phyloP scores from a whole-genome alignment of 768 basidiomycete genomes.

The Lactarius psammicola region DNA sequence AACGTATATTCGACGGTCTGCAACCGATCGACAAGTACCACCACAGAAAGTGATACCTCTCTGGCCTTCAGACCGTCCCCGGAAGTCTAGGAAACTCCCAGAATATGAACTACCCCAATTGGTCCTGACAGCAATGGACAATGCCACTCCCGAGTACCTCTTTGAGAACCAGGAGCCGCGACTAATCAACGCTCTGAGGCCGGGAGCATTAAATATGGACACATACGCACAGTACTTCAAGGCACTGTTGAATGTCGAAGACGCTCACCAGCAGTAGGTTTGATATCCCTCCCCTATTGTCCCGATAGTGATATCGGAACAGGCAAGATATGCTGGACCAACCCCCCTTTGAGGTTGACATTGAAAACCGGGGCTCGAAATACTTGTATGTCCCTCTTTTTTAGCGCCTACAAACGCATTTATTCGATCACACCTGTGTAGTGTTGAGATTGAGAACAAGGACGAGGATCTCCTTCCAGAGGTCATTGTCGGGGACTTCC shows the following conservation, averaged over 20 bases:
- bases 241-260: slow-evolving; percentile 24
- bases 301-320: slow-evolving; percentile 36
- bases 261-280: slow-evolving; percentile 51
- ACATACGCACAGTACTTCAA: slow-evolving; percentile 17
- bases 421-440: neutral
- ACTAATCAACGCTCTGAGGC: neutral
- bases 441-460: slow-evolving; percentile 18
- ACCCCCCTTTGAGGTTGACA: slow-evolving; percentile 4
- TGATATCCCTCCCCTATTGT: slow-evolving; percentile 18
- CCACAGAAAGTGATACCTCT: slow-evolving; percentile 8
- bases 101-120: slow-evolving; percentile 9
- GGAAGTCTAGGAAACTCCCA: slow-evolving; percentile 9
- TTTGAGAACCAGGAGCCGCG: neutral
- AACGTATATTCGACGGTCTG: neutral
- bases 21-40: neutral
- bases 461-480: slow-evolving; percentile 25
- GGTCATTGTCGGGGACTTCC: slow-evolving; percentile 15
- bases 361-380: neutral
- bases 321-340: slow-evolving; percentile 13
- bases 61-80: neutral
- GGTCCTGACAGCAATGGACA: neutral
- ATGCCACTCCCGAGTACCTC: neutral
- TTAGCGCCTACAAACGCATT: no score
- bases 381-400: neutral
- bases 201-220: neutral